These are phyloP conservation scores for Xerocomellus amylosporus DNA, from an alignment of 768 basidiomycete genomes.

Conservation along the genomic window DNA sequence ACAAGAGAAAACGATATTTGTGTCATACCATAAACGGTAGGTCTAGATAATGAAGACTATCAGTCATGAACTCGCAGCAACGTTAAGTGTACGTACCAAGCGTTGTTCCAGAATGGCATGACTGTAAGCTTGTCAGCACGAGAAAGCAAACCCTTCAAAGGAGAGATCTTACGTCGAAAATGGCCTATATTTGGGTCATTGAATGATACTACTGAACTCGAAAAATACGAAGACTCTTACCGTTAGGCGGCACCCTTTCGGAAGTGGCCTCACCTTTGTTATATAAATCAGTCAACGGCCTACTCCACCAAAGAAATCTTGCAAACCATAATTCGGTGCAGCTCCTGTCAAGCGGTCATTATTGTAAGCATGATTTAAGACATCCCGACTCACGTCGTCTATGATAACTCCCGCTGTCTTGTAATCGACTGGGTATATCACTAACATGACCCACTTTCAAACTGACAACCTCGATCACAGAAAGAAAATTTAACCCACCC, in stretches of 20 bases:
- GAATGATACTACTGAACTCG: background rate
- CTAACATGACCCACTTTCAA: conserved; percentile 32
- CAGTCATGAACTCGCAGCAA: background rate
- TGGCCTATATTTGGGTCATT: conserved; percentile 24
- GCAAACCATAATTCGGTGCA: conserved; percentile 43
- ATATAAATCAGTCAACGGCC: background rate
- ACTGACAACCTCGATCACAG: background rate
- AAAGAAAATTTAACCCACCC: conserved; percentile 37
- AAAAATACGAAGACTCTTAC: conserved; percentile 22
- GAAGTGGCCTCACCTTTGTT: conserved; percentile 49
- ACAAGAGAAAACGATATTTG: background rate
- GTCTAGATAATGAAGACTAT: conserved; percentile 10
- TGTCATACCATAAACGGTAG: conserved; percentile 29
- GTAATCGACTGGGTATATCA: conserved; percentile 89
- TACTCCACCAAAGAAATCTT: background rate
- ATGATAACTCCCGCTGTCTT: conserved; percentile 72
- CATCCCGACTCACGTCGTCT: conserved; percentile 57
- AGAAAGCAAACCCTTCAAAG: background rate
- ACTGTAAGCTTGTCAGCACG: conserved; percentile 26
- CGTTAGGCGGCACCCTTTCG: conserved; percentile 66
- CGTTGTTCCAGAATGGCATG: conserved; percentile 50
- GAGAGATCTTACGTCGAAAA: conserved; percentile 47
- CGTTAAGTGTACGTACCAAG: conserved; percentile 32
- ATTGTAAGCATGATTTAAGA: background rate
- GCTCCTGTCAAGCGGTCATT: conserved; percentile 25